These are phyloP conservation scores for Rhodotorula sp. DNA, from an alignment of 1,284 basidiomycete genomes.

Conservation along the genomic window DNA sequence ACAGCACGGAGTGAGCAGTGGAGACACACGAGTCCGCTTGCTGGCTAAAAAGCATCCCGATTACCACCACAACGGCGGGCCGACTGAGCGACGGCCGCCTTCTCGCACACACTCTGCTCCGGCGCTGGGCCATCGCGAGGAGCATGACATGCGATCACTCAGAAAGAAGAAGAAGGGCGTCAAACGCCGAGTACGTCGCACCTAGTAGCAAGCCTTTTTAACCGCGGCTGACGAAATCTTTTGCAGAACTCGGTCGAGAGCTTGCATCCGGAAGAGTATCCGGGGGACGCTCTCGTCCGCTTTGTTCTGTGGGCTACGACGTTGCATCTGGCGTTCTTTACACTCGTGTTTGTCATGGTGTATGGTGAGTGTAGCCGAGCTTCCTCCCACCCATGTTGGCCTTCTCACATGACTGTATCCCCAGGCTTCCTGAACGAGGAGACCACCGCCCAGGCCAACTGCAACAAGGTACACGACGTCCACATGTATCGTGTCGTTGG, in stretches of 20 bases:
- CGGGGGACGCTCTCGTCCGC: not conserved
- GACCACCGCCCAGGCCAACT: constrained; percentile 6
- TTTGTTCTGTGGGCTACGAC: not conserved
- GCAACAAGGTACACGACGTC: constrained; percentile 12
- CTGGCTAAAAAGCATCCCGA: not conserved
- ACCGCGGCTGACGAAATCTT: not conserved
- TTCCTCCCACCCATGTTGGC: too few relatives aligned
- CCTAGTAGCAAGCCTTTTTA: too few relatives aligned
- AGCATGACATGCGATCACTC: too few relatives aligned
- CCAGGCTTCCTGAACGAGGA: not conserved
- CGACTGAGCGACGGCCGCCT: not conserved
- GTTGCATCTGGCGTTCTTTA: constrained; percentile 1
- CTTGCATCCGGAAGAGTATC: not conserved
- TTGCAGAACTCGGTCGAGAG: not conserved
- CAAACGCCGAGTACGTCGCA: not conserved
- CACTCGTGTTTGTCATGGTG: not conserved
- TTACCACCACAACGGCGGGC: not conserved
- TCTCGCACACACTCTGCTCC: too few relatives aligned
- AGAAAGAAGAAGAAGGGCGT: too few relatives aligned
- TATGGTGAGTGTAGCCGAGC: not conserved
- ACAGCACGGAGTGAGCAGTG: not conserved
- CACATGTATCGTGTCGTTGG: constrained; percentile 7
- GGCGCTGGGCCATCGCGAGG: too few relatives aligned
- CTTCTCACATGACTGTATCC: too few relatives aligned
- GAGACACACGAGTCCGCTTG: not conserved